Percentiles rank a stretch among this genome's conserved stretches.
These are phyloP conservation scores for Populus hybrid DNA, from an alignment of 441 rosid species.

Conservation along the genomic window DNA sequence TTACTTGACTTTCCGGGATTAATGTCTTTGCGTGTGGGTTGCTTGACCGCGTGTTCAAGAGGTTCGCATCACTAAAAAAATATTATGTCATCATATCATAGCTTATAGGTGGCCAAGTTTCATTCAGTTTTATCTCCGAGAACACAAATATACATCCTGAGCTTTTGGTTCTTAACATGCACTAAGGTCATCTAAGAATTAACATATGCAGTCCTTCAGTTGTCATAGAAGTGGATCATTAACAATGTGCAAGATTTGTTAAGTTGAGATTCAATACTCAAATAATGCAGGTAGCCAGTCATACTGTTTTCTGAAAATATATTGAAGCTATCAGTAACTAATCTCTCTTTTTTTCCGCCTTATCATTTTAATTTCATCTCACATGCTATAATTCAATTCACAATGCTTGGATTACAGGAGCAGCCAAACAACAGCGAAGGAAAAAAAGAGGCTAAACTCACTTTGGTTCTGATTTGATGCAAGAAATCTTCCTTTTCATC, in stretches of 20 bases:
- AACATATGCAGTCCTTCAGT: background rate
- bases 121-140: background rate
- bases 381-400: background rate
- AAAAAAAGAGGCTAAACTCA: conserved; percentile 32
- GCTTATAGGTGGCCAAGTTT: background rate
- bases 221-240: background rate
- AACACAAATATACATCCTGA: background rate
- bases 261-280: background rate
- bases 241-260: background rate
- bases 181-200: background rate
- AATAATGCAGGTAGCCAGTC: background rate
- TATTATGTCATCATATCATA: background rate
- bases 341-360: background rate
- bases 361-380: background rate
- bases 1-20: no score
- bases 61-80: no score
- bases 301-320: background rate
- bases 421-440: background rate
- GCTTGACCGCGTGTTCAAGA: no score
- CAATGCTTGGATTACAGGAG: background rate
- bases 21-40: no score
- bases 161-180: background rate
- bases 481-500: conserved; percentile 75
- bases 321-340: background rate
- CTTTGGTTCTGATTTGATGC: conserved; percentile 75